Conservation (phyloP, 2,329 filamentous ascomycete genomes). For the Magnaporthales sp. region DNA sequence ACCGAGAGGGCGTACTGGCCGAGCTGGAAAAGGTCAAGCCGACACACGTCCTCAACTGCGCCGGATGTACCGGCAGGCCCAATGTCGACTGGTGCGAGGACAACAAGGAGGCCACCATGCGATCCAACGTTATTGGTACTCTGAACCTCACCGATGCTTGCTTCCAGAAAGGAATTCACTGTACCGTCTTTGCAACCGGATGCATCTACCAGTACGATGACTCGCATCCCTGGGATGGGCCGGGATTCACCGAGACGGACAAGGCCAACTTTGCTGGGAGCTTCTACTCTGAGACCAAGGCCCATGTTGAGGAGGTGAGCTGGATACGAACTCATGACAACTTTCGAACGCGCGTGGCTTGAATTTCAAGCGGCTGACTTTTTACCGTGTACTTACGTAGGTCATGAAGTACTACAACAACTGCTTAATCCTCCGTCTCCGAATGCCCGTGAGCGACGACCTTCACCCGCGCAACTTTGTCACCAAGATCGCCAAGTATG, state of each 20-base stretch:
- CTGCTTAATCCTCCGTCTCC: constrained; percentile 54
- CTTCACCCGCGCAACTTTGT: constrained; percentile 59
- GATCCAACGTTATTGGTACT: constrained; percentile 58
- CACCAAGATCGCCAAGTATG: constrained; percentile 59
- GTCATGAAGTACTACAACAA: constrained; percentile 54
- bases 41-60: constrained; percentile 58
- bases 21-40: constrained; percentile 51
- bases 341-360: background rate
- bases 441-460: constrained; percentile 63
- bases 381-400: constrained; percentile 21
- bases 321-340: background rate
- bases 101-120: constrained; percentile 57
- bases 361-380: background rate
- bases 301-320: constrained; percentile 53
- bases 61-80: constrained; percentile 56
- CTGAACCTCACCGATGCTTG: constrained; percentile 56
- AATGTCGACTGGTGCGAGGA: constrained; percentile 68
- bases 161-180: constrained; percentile 48
- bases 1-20: constrained; percentile 45
- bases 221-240: constrained; percentile 48
- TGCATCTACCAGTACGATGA: constrained; percentile 60
- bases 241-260: constrained; percentile 53
- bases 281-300: constrained; percentile 62
- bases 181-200: constrained; percentile 58
- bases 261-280: constrained; percentile 56